A percentile compares a stretch with the other conserved stretches of the same genome.
Conservation (phyloP, 176 grass and related monocot genomes). For the Musa schizocarpa region DNA sequence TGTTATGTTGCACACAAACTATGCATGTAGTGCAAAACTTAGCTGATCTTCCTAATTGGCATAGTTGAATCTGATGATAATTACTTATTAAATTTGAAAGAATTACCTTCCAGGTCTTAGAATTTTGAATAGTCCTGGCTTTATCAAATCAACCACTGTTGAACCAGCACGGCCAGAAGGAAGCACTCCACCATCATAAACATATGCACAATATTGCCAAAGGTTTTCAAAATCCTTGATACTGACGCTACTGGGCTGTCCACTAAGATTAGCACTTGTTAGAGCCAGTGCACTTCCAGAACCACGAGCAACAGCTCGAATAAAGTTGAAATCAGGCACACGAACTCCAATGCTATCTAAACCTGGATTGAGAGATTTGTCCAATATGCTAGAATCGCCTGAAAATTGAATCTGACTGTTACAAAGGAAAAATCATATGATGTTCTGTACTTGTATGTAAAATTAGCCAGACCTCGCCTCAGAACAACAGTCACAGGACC, state of each 20-base stretch:
- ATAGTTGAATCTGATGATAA: not conserved
- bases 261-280: conserved; percentile 85
- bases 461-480: conserved; percentile 59
- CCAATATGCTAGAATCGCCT: conserved; percentile 46
- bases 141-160: conserved; percentile 77
- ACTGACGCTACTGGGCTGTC: conserved; percentile 52
- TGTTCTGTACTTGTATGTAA: not conserved
- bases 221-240: conserved; percentile 69
- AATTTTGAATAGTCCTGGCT: conserved; percentile 71
- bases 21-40: not conserved
- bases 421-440: not conserved
- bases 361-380: conserved; percentile 77
- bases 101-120: conserved; percentile 81
- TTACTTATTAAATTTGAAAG: not conserved
- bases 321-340: conserved; percentile 68
- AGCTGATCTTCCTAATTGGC: not conserved
- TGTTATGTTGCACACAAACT: not conserved
- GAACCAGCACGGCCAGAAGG: conserved; percentile 79
- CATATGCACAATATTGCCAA: conserved; percentile 71
- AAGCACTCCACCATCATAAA: conserved; percentile 74
- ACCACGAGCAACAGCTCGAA: conserved; percentile 61
- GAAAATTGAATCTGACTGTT: not conserved
- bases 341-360: conserved; percentile 77
- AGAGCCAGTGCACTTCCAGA: conserved; percentile 79
- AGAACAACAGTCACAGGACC: conserved; percentile 86